Evolutionary conservation across 164 flowering plant species (phyloP).

Genomic region (Piper longum): DNA sequence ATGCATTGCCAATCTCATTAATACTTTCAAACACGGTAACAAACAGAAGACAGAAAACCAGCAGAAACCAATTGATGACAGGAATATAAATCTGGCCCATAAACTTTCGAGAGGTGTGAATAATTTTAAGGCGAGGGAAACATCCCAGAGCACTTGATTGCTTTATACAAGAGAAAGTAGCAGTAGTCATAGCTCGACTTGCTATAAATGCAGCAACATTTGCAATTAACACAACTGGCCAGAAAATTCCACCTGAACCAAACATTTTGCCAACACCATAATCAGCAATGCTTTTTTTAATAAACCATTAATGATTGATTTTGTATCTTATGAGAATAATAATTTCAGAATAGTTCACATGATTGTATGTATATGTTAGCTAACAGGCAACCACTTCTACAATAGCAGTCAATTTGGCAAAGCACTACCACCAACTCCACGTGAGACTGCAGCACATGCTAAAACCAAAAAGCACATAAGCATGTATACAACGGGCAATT

Average conservation of each 20-base stretch:
- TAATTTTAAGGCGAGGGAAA: constrained; percentile 96
- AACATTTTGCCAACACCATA: not conserved
- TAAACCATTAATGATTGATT: too few species aligned
- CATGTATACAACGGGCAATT: not conserved
- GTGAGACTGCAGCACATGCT: not conserved
- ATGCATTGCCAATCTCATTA: constrained; percentile 89
- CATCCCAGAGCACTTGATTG: constrained; percentile 95
- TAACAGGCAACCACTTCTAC: not conserved
- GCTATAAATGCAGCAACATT: constrained; percentile 91
- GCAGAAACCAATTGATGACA: constrained; percentile 89
- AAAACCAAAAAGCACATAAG: not conserved
- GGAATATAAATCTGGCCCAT: constrained; percentile 99
- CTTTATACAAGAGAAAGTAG: constrained; percentile 92
- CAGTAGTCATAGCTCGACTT: constrained; percentile 95
- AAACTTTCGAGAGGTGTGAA: constrained; percentile 92
- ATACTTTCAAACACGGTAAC: constrained; percentile 65
- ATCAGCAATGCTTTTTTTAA: not conserved
- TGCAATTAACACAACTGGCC: constrained; percentile 86
- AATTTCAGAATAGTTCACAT: too few species aligned
- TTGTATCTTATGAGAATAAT: not conserved
- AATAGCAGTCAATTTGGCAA: not conserved
- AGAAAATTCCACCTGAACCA: constrained; percentile 63
- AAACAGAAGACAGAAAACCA: constrained; percentile 54
- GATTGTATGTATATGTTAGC: not conserved
- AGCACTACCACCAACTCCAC: not conserved